Conservation (phyloP, 2,329 filamentous ascomycete species). For the Calonectria pteridis region DNA sequence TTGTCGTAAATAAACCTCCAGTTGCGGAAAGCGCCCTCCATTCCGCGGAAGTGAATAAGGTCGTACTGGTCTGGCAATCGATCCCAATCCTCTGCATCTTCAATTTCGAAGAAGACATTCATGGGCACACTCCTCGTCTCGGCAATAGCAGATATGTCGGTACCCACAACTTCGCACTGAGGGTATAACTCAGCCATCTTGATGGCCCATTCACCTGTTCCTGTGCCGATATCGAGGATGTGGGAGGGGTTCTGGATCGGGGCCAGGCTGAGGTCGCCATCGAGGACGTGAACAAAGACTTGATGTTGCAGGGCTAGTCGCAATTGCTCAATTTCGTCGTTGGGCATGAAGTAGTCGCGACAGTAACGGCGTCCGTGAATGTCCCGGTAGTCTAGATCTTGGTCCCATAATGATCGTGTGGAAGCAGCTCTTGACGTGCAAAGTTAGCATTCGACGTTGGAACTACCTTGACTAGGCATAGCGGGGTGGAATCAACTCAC, state of each 20-base stretch:
- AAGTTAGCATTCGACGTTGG: constrained; percentile 8
- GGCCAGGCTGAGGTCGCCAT: constrained; percentile 59
- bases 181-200: constrained; percentile 67
- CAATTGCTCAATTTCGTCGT: constrained; percentile 74
- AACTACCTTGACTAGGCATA: neutral
- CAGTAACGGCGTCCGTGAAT: constrained; percentile 75
- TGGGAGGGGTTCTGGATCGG: constrained; percentile 54
- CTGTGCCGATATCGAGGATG: constrained; percentile 70
- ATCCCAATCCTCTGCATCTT: constrained; percentile 72
- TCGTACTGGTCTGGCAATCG: constrained; percentile 65
- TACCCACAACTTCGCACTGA: constrained; percentile 68
- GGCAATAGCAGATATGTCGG: constrained; percentile 68
- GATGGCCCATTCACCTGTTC: constrained; percentile 65
- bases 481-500: constrained; percentile 52
- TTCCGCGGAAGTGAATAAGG: constrained; percentile 67
- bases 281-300: constrained; percentile 67
- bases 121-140: constrained; percentile 68
- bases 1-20: constrained; percentile 68
- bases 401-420: constrained; percentile 62
- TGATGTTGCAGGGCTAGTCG: constrained; percentile 73
- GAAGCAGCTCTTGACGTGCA: constrained; percentile 52
- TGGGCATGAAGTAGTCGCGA: constrained; percentile 73
- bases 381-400: constrained; percentile 67
- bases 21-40: constrained; percentile 68
- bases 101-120: constrained; percentile 71